phyloP scores from a whole-genome alignment of 148 eudicot genomes.

The Camellia granthamiana region DNA sequence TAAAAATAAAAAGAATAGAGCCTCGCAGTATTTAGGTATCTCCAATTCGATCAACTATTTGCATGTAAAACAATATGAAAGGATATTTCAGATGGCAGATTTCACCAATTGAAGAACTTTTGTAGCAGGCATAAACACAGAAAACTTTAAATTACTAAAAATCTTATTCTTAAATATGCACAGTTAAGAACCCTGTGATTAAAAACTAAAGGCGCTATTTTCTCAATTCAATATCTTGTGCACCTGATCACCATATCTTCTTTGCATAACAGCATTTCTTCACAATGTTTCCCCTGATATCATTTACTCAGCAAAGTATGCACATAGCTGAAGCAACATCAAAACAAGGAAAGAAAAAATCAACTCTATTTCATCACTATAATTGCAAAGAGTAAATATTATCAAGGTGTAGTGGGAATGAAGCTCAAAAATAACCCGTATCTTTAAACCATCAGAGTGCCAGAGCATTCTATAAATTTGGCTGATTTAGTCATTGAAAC shows the following conservation, averaged over 20 bases:
- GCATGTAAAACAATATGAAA: not conserved
- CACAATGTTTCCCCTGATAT: conserved; percentile 64
- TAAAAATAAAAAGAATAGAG: no score
- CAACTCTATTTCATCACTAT: not conserved
- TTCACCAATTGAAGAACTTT: not conserved
- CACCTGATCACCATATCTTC: conserved; percentile 56
- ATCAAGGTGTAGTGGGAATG: no score
- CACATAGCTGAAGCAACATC: conserved; percentile 50
- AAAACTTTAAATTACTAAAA: not conserved
- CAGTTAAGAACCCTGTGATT: not conserved
- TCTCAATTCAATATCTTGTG: not conserved
- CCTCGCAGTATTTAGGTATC: not conserved
- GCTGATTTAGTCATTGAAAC: no score
- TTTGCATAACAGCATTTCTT: conserved; percentile 74
- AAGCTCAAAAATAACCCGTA: no score
- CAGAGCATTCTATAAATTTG: no score
- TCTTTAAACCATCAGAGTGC: no score
- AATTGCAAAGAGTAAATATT: not conserved
- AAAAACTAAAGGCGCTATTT: not conserved
- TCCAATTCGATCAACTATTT: not conserved
- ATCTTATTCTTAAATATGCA: not conserved
- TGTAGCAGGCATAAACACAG: not conserved
- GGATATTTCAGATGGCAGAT: not conserved
- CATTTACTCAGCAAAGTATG: conserved; percentile 78
- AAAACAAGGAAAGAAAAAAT: not conserved